Evolutionary conservation across 2,329 filamentous ascomycete genomes (phyloP).

Genomic region (Xylariaceae sp.): DNA sequence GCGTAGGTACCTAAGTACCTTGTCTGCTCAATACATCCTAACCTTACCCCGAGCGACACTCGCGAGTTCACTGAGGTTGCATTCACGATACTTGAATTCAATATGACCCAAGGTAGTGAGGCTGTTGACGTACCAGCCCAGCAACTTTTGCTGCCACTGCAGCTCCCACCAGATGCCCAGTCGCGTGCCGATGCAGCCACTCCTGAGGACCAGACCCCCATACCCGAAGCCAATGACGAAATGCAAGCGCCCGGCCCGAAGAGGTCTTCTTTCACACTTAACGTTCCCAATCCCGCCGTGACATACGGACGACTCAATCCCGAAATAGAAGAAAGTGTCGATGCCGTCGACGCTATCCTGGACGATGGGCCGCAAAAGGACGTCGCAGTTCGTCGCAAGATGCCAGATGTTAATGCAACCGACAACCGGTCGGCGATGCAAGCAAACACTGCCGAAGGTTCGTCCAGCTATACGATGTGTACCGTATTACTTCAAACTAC

Average conservation of each 20-base stretch:
- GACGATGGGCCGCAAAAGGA: slow-evolving; percentile 15
- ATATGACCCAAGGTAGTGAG: no score
- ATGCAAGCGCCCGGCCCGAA: not conserved
- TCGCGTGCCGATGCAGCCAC: no score
- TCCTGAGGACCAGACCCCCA: not conserved
- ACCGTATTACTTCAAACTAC: not conserved
- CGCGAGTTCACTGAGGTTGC: slow-evolving; percentile 12
- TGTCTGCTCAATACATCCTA: slow-evolving; percentile 17
- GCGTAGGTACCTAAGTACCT: no score
- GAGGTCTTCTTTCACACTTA: slow-evolving; percentile 13
- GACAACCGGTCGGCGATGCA: slow-evolving; percentile 6
- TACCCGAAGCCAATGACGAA: slow-evolving; percentile 2
- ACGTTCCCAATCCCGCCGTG: slow-evolving; percentile 18
- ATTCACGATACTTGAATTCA: not conserved
- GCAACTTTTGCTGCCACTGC: no score
- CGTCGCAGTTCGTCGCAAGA: slow-evolving; percentile 8
- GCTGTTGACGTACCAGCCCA: no score
- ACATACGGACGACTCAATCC: slow-evolving; percentile 32
- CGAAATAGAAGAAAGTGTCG: slow-evolving; percentile 31
- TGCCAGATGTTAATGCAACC: slow-evolving; percentile 1
- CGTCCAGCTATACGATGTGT: slow-evolving; percentile 1
- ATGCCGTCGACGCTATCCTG: slow-evolving; percentile 24
- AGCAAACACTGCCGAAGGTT: slow-evolving; percentile 13
- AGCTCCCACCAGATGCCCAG: no score
- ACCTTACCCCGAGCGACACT: slow-evolving; percentile 8